Evolutionary conservation across 75 land plant species (phyloP).

Genomic region (Pinus tabuliformis): DNA sequence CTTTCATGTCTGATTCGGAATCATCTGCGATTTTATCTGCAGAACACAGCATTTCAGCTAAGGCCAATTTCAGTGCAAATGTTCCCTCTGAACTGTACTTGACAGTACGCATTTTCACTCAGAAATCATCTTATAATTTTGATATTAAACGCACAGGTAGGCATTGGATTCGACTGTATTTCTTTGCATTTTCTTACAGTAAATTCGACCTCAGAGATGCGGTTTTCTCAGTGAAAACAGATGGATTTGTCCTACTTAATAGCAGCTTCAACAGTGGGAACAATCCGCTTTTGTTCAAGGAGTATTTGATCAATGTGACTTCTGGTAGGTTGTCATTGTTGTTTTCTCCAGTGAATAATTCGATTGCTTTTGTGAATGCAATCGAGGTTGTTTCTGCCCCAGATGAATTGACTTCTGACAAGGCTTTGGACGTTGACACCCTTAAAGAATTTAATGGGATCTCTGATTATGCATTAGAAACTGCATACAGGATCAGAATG

Average conservation of each 20-base stretch:
- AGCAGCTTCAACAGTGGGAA: conserved; percentile 16
- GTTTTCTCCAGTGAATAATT: conserved; percentile 45
- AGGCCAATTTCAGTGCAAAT: neutral
- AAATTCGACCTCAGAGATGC: conserved; percentile 23
- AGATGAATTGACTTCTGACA: conserved; percentile 36
- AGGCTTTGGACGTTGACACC: conserved; percentile 25
- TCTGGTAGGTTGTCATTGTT: conserved; percentile 24
- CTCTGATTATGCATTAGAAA: conserved; percentile 56
- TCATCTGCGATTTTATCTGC: conserved; percentile 13
- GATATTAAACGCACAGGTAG: conserved; percentile 33
- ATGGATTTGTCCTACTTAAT: conserved; percentile 33
- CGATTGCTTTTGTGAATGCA: conserved; percentile 76
- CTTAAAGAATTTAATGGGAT: neutral
- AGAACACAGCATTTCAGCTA: conserved; percentile 8
- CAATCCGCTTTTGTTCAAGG: conserved; percentile 17
- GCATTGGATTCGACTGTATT: conserved; percentile 65
- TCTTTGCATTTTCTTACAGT: conserved; percentile 40
- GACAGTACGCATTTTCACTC: conserved; percentile 44
- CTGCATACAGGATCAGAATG: conserved; percentile 70
- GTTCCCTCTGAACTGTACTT: conserved; percentile 14
- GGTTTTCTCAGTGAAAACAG: conserved; percentile 36
- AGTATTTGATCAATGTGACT: conserved; percentile 58
- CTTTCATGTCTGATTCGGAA: conserved; percentile 34
- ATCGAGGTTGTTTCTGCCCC: conserved; percentile 84
- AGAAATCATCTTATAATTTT: conserved; percentile 32